phyloP scores from a whole-genome alignment of 1,139 yeast species.

The Blastobotrys malaysiensis region DNA sequence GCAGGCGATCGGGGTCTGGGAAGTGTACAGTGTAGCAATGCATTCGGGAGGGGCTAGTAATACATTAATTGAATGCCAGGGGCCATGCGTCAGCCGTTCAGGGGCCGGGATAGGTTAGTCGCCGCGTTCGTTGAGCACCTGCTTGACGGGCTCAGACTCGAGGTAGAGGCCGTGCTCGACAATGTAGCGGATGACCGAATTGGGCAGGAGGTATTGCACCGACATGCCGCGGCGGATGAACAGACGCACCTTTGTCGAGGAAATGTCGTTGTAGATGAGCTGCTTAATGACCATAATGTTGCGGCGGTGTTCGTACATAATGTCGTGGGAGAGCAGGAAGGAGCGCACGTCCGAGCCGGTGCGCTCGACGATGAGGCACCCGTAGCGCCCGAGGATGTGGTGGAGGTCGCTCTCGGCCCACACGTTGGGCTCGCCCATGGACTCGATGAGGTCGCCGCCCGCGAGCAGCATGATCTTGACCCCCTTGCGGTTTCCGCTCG shows the following conservation, averaged over 20 bases:
- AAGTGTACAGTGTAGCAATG: too few species aligned
- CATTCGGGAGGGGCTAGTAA: too few species aligned
- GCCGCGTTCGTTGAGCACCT: slow-evolving; percentile 52
- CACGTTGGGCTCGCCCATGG: slow-evolving; percentile 99
- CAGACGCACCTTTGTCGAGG: slow-evolving; percentile 88
- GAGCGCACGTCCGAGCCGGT: slow-evolving; percentile 95
- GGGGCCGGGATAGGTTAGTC: slow-evolving; percentile 19
- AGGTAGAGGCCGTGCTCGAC: slow-evolving; percentile 86
- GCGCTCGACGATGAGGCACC: slow-evolving; percentile 93
- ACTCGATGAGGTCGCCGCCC: slow-evolving; percentile 95
- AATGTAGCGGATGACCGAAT: slow-evolving; percentile 88
- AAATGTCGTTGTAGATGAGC: slow-evolving; percentile 90
- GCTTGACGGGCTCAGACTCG: slow-evolving; percentile 90
- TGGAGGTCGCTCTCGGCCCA: slow-evolving; percentile 97
- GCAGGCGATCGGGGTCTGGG: too few species aligned
- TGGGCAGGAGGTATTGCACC: slow-evolving; percentile 90
- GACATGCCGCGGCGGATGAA: slow-evolving; percentile 94
- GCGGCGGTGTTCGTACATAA: slow-evolving; percentile 93
- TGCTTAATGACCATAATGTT: slow-evolving; percentile 93
- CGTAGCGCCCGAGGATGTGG: slow-evolving; percentile 91
- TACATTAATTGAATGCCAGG: too few species aligned
- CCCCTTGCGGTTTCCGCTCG: slow-evolving; percentile 72
- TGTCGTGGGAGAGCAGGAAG: slow-evolving; percentile 85
- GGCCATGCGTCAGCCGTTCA: too few species aligned
- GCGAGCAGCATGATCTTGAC: slow-evolving; percentile 94